These are phyloP conservation scores for Cerrena zonata DNA, from an alignment of 1,284 basidiomycete genomes.

Conservation along the genomic window DNA sequence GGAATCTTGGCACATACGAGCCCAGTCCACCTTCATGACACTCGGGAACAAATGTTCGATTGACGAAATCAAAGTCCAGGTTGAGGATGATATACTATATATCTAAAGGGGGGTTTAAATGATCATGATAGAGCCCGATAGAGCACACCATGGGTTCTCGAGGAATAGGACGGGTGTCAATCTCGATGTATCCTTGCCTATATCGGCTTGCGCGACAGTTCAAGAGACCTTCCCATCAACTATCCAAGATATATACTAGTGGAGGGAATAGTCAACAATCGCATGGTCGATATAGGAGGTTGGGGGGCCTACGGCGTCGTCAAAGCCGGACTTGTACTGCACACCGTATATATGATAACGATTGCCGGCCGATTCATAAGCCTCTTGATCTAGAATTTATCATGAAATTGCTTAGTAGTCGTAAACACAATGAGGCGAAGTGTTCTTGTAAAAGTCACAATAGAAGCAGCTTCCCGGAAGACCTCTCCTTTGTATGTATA, in stretches of 20 bases:
- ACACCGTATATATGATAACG: slow-evolving; percentile 22
- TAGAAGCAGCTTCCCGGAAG: slow-evolving; percentile 45
- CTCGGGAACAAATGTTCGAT: slow-evolving; percentile 69
- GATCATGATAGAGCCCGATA: slow-evolving; percentile 35
- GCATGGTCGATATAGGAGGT: slow-evolving; percentile 16
- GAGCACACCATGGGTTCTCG: slow-evolving; percentile 35
- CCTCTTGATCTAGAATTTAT: slow-evolving; percentile 24
- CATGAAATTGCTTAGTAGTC: background rate
- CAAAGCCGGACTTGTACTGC: slow-evolving; percentile 28
- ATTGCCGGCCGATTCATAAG: slow-evolving; percentile 21
- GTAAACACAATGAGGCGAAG: background rate
- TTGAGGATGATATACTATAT: slow-evolving; percentile 65
- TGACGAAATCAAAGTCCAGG: slow-evolving; percentile 67
- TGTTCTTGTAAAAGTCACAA: slow-evolving; percentile 24
- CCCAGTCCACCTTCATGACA: slow-evolving; percentile 73
- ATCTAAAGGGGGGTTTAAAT: background rate
- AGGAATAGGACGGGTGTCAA: slow-evolving; percentile 23
- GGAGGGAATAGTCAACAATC: slow-evolving; percentile 15
- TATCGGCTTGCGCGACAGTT: slow-evolving; percentile 66
- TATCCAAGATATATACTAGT: slow-evolving; percentile 79
- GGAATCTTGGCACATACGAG: slow-evolving; percentile 75
- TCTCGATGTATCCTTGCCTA: slow-evolving; percentile 48
- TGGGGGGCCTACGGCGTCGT: slow-evolving; percentile 21
- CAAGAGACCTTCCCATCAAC: slow-evolving; percentile 60
- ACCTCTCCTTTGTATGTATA: slow-evolving; percentile 53